phyloP scores from a whole-genome alignment of 768 basidiomycete species.

The Suillus weaverae region DNA sequence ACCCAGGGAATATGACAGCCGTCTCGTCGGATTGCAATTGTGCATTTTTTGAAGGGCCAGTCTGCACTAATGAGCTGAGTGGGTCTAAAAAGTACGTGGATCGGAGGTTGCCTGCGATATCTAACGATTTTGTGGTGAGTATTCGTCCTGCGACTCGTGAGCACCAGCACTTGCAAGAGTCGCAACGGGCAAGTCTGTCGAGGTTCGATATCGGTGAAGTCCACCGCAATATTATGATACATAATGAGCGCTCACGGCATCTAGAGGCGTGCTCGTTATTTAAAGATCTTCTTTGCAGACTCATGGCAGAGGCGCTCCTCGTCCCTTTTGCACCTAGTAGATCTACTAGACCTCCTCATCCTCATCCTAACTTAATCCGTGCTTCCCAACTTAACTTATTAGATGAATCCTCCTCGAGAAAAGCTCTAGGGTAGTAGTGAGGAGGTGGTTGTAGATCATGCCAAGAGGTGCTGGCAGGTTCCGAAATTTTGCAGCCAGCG shows the following conservation, averaged over 20 bases:
- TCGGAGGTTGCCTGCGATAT: neutral
- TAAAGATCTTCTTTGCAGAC: neutral
- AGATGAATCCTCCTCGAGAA: neutral
- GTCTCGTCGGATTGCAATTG: neutral
- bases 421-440: neutral
- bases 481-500: no score
- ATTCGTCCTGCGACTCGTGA: neutral
- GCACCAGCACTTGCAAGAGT: neutral
- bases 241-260: neutral
- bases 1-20: neutral
- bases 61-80: neutral
- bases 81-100: neutral
- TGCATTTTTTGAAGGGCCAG: neutral
- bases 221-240: neutral
- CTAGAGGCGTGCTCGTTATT: neutral
- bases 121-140: neutral
- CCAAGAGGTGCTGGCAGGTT: no score
- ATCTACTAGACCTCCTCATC: neutral
- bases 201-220: neutral
- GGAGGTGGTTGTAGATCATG: neutral
- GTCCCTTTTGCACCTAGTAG: no score
- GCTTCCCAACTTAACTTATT: neutral
- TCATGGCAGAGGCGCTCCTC: no score
- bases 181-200: no score
- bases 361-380: no score